These are phyloP conservation scores for Dothideomycetes sp. DNA, from an alignment of 2,329 filamentous ascomycete genomes.

Conservation along the genomic window DNA sequence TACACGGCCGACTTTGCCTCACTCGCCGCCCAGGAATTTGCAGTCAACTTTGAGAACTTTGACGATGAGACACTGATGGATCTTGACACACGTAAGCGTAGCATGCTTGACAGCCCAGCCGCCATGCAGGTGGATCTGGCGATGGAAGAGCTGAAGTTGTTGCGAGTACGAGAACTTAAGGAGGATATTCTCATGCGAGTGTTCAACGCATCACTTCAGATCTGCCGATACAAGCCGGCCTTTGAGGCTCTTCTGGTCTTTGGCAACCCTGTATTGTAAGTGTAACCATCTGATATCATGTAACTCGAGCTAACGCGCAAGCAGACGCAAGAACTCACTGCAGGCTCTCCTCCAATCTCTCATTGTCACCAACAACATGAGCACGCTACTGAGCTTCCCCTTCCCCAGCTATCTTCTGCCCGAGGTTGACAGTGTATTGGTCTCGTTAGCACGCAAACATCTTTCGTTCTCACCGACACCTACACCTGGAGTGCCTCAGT, in stretches of 20 bases:
- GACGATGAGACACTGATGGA: constrained; percentile 19
- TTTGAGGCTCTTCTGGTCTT: constrained; percentile 71
- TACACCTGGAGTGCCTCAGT: constrained; percentile 45
- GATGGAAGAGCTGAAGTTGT: constrained; percentile 26
- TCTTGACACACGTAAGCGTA: constrained; percentile 22
- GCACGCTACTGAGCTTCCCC: constrained; percentile 57
- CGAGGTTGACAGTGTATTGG: constrained; percentile 69
- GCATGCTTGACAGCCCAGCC: constrained; percentile 22
- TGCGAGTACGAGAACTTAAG: constrained; percentile 33
- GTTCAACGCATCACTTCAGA: constrained; percentile 72
- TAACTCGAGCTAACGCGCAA: background rate
- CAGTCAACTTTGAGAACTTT: constrained; percentile 14
- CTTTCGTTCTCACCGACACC: constrained; percentile 48
- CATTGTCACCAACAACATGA: constrained; percentile 23
- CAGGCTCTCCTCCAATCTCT: constrained; percentile 50
- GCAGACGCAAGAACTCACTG: constrained; percentile 57
- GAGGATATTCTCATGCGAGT: constrained; percentile 72
- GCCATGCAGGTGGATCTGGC: constrained; percentile 20
- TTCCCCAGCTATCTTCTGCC: constrained; percentile 64
- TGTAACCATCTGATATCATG: constrained; percentile 7
- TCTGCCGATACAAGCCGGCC: constrained; percentile 70
- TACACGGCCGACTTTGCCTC: constrained; percentile 78
- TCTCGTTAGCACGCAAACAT: constrained; percentile 59
- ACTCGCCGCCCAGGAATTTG: constrained; percentile 32
- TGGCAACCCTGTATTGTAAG: constrained; percentile 55